Evolutionary conservation across 768 basidiomycete species (phyloP).

Genomic region (Suillus decipiens): DNA sequence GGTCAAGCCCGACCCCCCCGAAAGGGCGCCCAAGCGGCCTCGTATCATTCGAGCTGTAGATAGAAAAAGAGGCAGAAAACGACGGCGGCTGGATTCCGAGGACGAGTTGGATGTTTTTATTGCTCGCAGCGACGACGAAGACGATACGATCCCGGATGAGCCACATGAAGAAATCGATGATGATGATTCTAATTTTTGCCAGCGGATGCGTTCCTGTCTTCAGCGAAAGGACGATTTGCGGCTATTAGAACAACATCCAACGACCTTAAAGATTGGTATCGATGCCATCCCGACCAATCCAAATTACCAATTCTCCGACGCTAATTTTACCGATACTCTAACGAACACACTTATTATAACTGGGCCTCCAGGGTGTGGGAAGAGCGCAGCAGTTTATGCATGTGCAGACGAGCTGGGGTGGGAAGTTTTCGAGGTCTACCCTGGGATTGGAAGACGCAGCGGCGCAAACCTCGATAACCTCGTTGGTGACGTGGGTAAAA

Average conservation of each 20-base stretch:
- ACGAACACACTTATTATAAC: conserved; percentile 85
- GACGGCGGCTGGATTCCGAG: conserved; percentile 50
- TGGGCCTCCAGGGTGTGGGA: conserved; percentile 86
- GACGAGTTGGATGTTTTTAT: conserved; percentile 63
- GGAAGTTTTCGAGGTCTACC: conserved; percentile 96
- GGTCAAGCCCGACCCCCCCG: conserved; percentile 19
- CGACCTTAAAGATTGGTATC: conserved; percentile 9
- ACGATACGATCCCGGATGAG: conserved; percentile 24
- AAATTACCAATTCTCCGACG: conserved; percentile 16
- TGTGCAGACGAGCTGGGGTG: conserved; percentile 93
- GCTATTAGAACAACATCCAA: neutral
- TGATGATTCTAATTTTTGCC: conserved; percentile 34
- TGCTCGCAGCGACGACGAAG: conserved; percentile 41
- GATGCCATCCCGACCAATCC: conserved; percentile 13
- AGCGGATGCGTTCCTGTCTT: conserved; percentile 24
- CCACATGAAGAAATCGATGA: conserved; percentile 41
- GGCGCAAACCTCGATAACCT: conserved; percentile 75
- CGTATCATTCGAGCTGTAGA: conserved; percentile 56
- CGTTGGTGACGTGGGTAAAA: conserved; percentile 92
- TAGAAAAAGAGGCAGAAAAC: conserved; percentile 52
- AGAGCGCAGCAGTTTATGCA: conserved; percentile 91
- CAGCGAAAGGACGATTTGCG: conserved; percentile 4
- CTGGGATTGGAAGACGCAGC: conserved; percentile 89
- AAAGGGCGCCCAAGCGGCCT: conserved; percentile 56
- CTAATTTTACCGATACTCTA: conserved; percentile 47